Evolutionary conservation across 495 filamentous ascomycete genomes (phyloP).

Genomic region (Penicillium robsamsonii): DNA sequence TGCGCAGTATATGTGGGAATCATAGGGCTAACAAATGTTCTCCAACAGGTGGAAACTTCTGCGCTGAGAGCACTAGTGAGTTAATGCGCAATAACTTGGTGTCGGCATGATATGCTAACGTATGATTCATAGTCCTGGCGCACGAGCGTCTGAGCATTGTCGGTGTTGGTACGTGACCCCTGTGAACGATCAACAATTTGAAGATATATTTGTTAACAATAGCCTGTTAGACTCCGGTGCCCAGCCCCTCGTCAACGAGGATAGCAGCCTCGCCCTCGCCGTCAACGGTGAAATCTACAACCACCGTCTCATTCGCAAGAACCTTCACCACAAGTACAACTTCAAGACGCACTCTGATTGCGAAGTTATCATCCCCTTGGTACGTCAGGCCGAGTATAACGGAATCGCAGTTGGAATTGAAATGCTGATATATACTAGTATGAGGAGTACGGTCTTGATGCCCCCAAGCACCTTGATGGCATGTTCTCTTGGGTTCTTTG

Average conservation of each 20-base stretch:
- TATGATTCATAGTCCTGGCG: constrained; percentile 70
- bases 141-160: constrained; percentile 98
- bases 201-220: constrained; percentile 17
- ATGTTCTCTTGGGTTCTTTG: constrained; percentile 99
- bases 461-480: constrained; percentile 91
- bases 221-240: constrained; percentile 74
- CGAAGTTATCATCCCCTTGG: constrained; percentile 96
- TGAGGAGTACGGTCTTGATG: constrained; percentile 85
- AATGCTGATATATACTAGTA: constrained; percentile 57
- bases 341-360: constrained; percentile 99
- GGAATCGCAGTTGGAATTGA: not conserved
- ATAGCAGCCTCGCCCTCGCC: constrained; percentile 81
- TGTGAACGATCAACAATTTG: not conserved
- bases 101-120: constrained; percentile 22
- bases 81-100: constrained; percentile 9
- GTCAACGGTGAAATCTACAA: constrained; percentile 99
- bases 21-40: constrained; percentile 16
- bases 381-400: constrained; percentile 44
- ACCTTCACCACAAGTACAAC: constrained; percentile 72
- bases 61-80: constrained; percentile 85
- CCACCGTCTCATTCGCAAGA: constrained; percentile 88
- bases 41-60: constrained; percentile 77
- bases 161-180: constrained; percentile 75
- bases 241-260: constrained; percentile 90
- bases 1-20: constrained; percentile 2